Evolutionary conservation across 2,329 filamentous ascomycete species (phyloP), one percentile per base, ranked within the genome.

Genomic region (Fusarium protoensiforme): DNA sequence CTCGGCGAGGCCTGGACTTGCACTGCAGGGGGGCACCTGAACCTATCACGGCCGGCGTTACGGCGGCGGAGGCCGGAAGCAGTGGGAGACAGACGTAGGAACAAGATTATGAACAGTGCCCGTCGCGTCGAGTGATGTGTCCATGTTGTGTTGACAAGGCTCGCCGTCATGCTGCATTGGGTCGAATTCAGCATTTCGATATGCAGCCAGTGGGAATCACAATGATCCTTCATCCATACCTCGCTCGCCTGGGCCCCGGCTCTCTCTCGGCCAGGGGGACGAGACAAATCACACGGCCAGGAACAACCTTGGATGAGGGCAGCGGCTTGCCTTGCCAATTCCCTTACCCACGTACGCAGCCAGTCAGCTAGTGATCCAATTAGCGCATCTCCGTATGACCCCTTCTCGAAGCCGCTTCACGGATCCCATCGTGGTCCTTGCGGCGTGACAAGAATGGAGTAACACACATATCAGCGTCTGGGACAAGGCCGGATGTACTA

Each of bases 391-490:
- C 57, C 62, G 71, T 35, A 60, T 61, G 61, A 56, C 65, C 61
- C 57, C 59, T 67, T 69, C 69, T 64, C 53, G 39, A 66, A 70
- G 71, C 63, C 60, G 39, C 43, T 69, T 65, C 68, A 75, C 69
- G 64, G 69, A 73, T 67, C 67, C 43, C 22, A 46, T 60, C 41
- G 43, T 41, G 72, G 60, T 46, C 64, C 61, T 67, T 31, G 67
- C 72, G 51, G 43, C 20, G 14, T 53, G 46, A 57, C 65, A 61
- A 59, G 64, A 72, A 65, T 72, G 53, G 35, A 54, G 56, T 53
- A 64, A 48, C 24, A 29, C 53, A 20, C 53, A 60, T 41, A 54
- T 57, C 20, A 29, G 48, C 14, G 38, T 24, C 46, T 35, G 62
- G 58, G 64, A 63, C 24, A 29, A 73, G 41, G 62, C 57, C 43